These are phyloP conservation scores for Pulveroboletus ravenelii DNA, from an alignment of 768 basidiomycete genomes.

Conservation along the genomic window DNA sequence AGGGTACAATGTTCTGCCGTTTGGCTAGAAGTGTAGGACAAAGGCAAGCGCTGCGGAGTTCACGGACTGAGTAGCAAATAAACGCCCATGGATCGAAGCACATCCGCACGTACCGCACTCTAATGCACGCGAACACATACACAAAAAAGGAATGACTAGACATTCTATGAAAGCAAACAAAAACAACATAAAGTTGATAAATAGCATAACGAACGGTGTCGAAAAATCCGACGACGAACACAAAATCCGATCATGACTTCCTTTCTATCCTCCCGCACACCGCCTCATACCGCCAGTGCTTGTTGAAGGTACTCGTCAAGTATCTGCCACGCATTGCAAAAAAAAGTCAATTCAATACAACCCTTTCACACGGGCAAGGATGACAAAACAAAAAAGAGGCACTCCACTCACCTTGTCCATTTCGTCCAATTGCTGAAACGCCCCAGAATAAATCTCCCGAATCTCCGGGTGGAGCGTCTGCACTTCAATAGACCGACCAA, in stretches of 20 bases:
- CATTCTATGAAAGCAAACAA: background rate
- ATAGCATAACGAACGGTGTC: conserved; percentile 8
- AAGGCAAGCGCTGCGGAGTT: too few species aligned
- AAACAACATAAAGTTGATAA: conserved; percentile 12
- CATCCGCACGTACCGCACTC: too few species aligned
- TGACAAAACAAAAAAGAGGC: background rate
- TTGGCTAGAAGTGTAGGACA: too few species aligned
- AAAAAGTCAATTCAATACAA: background rate
- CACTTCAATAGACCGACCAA: conserved; percentile 60
- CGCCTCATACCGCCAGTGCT: conserved; percentile 16
- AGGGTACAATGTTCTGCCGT: too few species aligned
- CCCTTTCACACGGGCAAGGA: background rate
- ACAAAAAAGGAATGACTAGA: background rate
- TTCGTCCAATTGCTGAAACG: conserved; percentile 72
- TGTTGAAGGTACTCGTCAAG: conserved; percentile 30
- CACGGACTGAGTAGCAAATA: too few species aligned
- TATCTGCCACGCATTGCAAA: conserved; percentile 8
- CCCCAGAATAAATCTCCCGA: conserved; percentile 63
- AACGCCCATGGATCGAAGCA: background rate
- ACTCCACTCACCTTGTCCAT: conserved; percentile 61
- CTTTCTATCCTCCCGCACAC: background rate
- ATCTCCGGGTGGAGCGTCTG: conserved; percentile 66
- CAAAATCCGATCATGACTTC: background rate
- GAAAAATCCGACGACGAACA: background rate
- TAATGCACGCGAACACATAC: background rate